These are phyloP conservation scores for Trametes polyzona DNA, from an alignment of 1,284 basidiomycete genomes.

Conservation along the genomic window DNA sequence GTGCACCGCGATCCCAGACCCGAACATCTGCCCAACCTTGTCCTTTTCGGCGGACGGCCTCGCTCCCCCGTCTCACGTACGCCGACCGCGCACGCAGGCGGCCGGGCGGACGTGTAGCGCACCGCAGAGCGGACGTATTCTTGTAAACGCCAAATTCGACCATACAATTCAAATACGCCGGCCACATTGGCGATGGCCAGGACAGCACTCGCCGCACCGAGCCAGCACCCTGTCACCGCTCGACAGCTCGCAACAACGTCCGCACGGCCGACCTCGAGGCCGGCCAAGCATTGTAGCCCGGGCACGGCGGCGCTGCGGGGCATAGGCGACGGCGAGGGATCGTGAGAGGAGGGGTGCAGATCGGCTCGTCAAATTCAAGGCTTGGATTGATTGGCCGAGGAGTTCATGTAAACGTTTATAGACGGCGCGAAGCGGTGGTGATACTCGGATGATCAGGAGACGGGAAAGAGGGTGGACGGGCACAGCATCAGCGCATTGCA, in stretches of 20 bases:
- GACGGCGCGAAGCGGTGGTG: slow-evolving; percentile 1
- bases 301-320: neutral
- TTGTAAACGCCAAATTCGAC: slow-evolving; percentile 17
- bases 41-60: no score
- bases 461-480: neutral
- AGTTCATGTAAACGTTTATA: neutral
- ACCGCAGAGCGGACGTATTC: neutral
- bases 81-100: neutral
- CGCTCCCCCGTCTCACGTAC: slow-evolving; percentile 1
- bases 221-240: slow-evolving; percentile 10
- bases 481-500: slow-evolving; percentile 13
- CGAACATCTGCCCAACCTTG: neutral
- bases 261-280: neutral
- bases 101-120: neutral
- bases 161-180: slow-evolving; percentile 20
- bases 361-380: slow-evolving; percentile 26
- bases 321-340: neutral
- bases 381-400: slow-evolving; percentile 8
- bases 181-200: slow-evolving; percentile 3
- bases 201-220: slow-evolving; percentile 4
- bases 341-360: slow-evolving; percentile 24
- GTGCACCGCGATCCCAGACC: neutral
- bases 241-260: no score
- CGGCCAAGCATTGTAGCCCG: neutral
- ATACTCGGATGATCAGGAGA: slow-evolving; percentile 16